Base-by-base conservation (phyloP, 2,329 filamentous ascomycete species). In the Metarhizium sp. region DNA sequence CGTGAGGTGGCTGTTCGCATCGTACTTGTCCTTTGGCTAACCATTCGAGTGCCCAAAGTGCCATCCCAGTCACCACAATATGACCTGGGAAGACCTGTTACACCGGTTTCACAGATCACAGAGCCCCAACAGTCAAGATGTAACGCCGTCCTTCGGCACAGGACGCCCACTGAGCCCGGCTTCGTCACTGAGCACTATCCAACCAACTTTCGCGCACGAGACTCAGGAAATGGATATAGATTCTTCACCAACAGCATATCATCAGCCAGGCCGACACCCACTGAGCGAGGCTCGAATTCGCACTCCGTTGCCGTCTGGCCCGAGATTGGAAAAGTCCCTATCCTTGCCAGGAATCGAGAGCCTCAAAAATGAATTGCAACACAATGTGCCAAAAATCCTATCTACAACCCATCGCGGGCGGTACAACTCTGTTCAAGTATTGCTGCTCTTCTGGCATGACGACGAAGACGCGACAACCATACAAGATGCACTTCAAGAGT, bases 51-150 rank as follows among this genome's bases (percentile, higher is more conserved):
- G 20, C 25, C 20, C 55, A 32, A 71, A 80, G 80, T 84, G 80
- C 64, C 78, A 82, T 61, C 80, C 80, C 14, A 78, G 75, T 60
- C 80, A 84, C 64, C 80, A 82, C 60, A 78, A 78, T 60, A 78
- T 82, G 78, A 81, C 77, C 11, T 84, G 80, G 79, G 79, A 82
- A 64, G 79, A 82, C 58, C 77, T 80, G 16, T 72, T 78, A 50
- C 71, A 69, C 62, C 82, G 81, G 61, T 82, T 80, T 55, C 69
- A 73, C 66, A 73, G 75, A 56, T 75, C 77, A 45, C 73, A 77
- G 55, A 81, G 78, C 60, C 78, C 79, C 36, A 69, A 67, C 32
- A 70, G 78, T 50, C 77, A 76, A 57, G 78, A 80, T 29, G 75
- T 79, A 48, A 71, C 74, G 34, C 72, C 75, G 36, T 69, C 70